Evolutionary conservation across 1,139 yeast genomes (phyloP).

Genomic region (Lodderomyces parapsilosis): DNA sequence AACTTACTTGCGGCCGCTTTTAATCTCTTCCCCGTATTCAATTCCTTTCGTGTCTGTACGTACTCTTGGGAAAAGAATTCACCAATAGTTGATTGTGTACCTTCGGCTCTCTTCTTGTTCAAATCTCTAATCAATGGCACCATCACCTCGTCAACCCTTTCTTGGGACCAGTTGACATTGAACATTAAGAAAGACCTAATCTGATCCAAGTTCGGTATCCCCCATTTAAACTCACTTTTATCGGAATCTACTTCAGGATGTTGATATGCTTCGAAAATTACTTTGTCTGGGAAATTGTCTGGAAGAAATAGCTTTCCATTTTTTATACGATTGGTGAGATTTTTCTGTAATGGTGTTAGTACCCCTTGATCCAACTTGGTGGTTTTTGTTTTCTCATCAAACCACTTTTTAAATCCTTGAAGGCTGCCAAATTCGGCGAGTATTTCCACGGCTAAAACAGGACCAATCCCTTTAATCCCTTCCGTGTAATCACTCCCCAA

Average conservation of each 20-base stretch:
- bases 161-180: slow-evolving; percentile 81
- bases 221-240: slow-evolving; percentile 81
- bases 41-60: slow-evolving; percentile 42
- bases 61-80: slow-evolving; percentile 60
- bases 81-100: slow-evolving; percentile 54
- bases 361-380: slow-evolving; percentile 17
- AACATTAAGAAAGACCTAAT: slow-evolving; percentile 67
- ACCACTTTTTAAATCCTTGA: slow-evolving; percentile 38
- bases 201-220: slow-evolving; percentile 80
- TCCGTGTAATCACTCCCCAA: slow-evolving; percentile 94
- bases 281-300: slow-evolving; percentile 65
- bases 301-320: slow-evolving; percentile 63
- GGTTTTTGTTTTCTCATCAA: slow-evolving; percentile 28
- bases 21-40: slow-evolving; percentile 58
- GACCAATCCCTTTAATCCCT: slow-evolving; percentile 90
- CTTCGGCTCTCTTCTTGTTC: slow-evolving; percentile 57
- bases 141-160: slow-evolving; percentile 76
- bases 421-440: slow-evolving; percentile 73
- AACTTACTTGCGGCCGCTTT: slow-evolving; percentile 56
- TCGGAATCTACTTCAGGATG: slow-evolving; percentile 85
- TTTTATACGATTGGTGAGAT: slow-evolving; percentile 55
- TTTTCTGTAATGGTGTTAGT: slow-evolving; percentile 36
- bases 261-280: slow-evolving; percentile 70
- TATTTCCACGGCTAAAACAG: slow-evolving; percentile 90
- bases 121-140: slow-evolving; percentile 85